Conservation (phyloP, 1,139 yeast genomes). For the Geotrichum carabidarum region DNA sequence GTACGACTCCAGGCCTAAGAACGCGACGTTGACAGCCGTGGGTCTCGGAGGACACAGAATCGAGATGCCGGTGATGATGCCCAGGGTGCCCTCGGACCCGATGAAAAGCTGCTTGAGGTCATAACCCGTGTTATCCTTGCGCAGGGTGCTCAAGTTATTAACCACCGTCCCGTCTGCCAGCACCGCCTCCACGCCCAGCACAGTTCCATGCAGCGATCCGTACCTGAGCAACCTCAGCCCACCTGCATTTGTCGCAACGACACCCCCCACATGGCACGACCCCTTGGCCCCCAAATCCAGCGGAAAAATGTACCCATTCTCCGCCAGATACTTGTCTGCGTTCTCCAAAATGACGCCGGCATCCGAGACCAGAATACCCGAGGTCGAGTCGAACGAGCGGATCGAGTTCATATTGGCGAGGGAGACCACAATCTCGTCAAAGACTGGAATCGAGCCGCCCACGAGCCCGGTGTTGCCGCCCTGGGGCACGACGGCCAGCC, state of each 20-base stretch:
- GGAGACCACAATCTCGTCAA: constrained; percentile 80
- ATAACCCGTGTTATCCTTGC: constrained; percentile 93
- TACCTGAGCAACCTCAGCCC: constrained; percentile 83
- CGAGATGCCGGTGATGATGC: constrained; percentile 84
- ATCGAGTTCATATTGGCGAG: constrained; percentile 68
- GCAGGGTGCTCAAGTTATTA: constrained; percentile 71
- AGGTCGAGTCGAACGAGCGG: constrained; percentile 71
- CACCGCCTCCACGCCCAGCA: constrained; percentile 86
- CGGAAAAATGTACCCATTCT: constrained; percentile 85
- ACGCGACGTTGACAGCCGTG: constrained; percentile 78
- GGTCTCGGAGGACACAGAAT: constrained; percentile 92
- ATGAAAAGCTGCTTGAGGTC: constrained; percentile 87
- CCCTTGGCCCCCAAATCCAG: constrained; percentile 96
- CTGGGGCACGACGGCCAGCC: constrained; percentile 87
- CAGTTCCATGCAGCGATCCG: constrained; percentile 90
- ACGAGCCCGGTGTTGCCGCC: constrained; percentile 97
- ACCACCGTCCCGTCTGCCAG: constrained; percentile 82
- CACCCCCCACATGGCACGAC: constrained; percentile 94
- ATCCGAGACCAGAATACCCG: constrained; percentile 83
- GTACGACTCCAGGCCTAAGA: constrained; percentile 74
- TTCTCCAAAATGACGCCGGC: constrained; percentile 86
- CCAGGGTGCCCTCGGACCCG: constrained; percentile 90
- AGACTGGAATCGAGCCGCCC: constrained; percentile 90
- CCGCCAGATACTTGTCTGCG: constrained; percentile 76
- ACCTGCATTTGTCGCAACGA: constrained; percentile 94